Conservation (phyloP, 2,329 filamentous ascomycete genomes). For the Alternaria sp. region DNA sequence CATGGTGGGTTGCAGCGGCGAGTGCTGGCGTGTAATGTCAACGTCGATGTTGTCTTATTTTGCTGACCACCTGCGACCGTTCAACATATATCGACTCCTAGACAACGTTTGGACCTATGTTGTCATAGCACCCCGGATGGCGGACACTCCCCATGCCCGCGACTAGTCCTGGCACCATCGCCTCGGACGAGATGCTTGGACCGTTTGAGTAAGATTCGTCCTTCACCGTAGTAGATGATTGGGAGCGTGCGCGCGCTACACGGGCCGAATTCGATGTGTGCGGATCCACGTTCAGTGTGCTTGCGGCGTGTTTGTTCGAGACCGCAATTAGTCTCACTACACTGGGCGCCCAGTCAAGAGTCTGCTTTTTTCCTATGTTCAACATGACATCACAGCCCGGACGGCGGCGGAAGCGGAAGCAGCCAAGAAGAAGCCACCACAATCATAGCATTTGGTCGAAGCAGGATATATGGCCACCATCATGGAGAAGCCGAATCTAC, state of each 20-base stretch:
- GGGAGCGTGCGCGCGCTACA: background rate
- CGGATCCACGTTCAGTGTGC: background rate
- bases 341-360: background rate
- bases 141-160: constrained; percentile 9
- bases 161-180: constrained; percentile 1
- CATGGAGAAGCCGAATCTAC: background rate
- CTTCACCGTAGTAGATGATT: constrained; percentile 2
- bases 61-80: background rate
- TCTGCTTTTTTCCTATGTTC: constrained; percentile 6
- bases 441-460: background rate
- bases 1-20: constrained; percentile 21
- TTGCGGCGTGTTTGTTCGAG: constrained; percentile 8
- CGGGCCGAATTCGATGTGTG: background rate
- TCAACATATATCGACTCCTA: constrained; percentile 7
- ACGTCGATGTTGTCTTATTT: background rate
- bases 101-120: constrained; percentile 1
- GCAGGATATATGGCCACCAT: background rate
- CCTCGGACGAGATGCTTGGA: constrained; percentile 7
- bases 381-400: constrained; percentile 10
- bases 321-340: background rate
- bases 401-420: background rate
- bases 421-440: background rate
- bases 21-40: constrained; percentile 7
- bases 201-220: background rate
- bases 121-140: constrained; percentile 12